A percentile compares a stretch with the other conserved stretches of the same genome.
Evolutionary conservation across 192 early-diverging fungal species (phyloP).

Genomic region (Coemansia sp.): DNA sequence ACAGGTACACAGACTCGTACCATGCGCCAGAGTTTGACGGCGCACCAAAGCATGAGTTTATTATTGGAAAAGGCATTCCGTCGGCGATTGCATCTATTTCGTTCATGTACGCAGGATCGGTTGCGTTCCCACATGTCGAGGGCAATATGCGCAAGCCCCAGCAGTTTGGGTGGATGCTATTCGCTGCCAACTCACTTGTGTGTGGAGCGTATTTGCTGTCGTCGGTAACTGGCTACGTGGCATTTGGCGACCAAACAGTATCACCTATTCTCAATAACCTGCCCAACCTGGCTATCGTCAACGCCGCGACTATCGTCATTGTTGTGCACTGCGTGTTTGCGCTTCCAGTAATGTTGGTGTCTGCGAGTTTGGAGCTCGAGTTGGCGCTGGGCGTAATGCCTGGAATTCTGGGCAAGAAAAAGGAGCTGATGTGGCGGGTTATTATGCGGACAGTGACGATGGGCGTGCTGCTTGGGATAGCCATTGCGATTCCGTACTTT

Average conservation of each 20-base stretch:
- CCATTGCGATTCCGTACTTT: conserved; percentile 79
- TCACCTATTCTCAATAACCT: conserved; percentile 74
- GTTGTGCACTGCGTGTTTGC: conserved; percentile 81
- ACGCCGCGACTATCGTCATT: conserved; percentile 70
- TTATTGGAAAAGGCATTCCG: conserved; percentile 71
- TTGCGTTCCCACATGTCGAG: conserved; percentile 82
- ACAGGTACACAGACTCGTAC: conserved; percentile 45
- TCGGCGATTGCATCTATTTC: conserved; percentile 75
- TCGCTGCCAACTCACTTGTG: conserved; percentile 63
- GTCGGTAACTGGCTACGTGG: conserved; percentile 69
- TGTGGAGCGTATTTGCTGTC: conserved; percentile 68
- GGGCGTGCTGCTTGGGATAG: conserved; percentile 61
- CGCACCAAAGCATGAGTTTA: conserved; percentile 49
- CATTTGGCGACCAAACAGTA: conserved; percentile 67
- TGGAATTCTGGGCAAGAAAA: conserved; percentile 50
- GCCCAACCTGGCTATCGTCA: conserved; percentile 62
- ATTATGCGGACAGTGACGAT: conserved; percentile 63
- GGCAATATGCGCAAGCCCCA: conserved; percentile 71
- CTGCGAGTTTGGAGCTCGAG: conserved; percentile 75
- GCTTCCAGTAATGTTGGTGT: conserved; percentile 73
- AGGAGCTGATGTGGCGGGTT: conserved; percentile 60
- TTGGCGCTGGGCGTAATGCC: conserved; percentile 63
- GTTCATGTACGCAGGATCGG: conserved; percentile 83
- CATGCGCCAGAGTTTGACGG: conserved; percentile 31
- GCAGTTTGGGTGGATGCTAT: conserved; percentile 69